Percentiles rank a stretch among this genome's conserved stretches.
Conservation (phyloP, 352 stramenopile species). For the Aphanomyces astaci region DNA sequence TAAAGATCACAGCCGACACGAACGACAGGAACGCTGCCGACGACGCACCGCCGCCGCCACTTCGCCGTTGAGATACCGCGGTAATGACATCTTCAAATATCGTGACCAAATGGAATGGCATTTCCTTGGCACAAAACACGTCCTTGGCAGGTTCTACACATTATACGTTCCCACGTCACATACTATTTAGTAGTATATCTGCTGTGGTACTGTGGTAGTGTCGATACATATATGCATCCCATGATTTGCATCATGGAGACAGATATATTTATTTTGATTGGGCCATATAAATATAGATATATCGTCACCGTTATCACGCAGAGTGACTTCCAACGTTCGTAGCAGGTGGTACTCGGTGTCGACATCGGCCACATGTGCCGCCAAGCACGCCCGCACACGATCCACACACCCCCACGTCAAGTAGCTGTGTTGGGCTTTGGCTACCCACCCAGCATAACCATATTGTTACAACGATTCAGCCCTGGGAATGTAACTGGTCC, state of each 20-base stretch:
- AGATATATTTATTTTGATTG: too few relatives aligned
- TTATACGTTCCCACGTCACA: too few relatives aligned
- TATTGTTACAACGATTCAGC: background rate
- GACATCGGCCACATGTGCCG: background rate
- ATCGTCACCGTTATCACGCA: background rate
- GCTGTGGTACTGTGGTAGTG: too few relatives aligned
- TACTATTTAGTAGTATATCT: too few relatives aligned
- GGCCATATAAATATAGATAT: background rate
- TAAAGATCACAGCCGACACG: constrained; percentile 28
- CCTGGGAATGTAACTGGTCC: too few relatives aligned
- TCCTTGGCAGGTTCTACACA: constrained; percentile 17
- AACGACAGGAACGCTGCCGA: constrained; percentile 22
- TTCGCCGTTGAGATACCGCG: too few relatives aligned
- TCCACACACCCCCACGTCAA: constrained; percentile 1
- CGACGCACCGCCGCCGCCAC: background rate
- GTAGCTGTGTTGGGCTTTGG: background rate
- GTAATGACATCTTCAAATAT: background rate
- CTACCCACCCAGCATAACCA: background rate
- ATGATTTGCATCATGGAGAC: too few relatives aligned
- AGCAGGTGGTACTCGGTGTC: background rate
- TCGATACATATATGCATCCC: too few relatives aligned
- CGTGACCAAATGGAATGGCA: background rate
- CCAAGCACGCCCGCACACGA: background rate
- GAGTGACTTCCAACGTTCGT: background rate
- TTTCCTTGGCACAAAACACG: background rate